Evolutionary conservation across 805 yeast species (phyloP).

Genomic region (Ogataea paraovalis): DNA sequence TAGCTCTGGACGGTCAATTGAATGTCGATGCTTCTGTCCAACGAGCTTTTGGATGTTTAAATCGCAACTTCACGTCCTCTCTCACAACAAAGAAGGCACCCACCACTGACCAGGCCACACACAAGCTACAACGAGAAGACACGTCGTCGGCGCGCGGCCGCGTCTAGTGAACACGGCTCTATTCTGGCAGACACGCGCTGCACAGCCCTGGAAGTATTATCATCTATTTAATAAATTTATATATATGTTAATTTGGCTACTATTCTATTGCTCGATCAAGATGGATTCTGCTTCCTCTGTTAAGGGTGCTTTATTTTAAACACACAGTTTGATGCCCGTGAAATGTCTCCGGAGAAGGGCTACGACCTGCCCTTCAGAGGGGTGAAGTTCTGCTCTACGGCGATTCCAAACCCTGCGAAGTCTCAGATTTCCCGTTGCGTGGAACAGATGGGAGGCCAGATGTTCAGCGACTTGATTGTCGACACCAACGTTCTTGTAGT

Average conservation of each 20-base stretch:
- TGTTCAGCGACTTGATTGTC: constrained; percentile 54
- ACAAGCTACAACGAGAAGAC: background rate
- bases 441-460: constrained; percentile 55
- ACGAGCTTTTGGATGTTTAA: too few relatives aligned
- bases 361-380: constrained; percentile 24
- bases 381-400: constrained; percentile 55
- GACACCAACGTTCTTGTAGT: constrained; percentile 58
- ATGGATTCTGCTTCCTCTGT: too few relatives aligned
- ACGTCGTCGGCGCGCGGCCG: background rate
- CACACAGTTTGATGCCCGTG: too few relatives aligned
- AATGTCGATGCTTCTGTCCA: too few relatives aligned
- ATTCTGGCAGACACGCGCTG: background rate
- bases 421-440: constrained; percentile 43
- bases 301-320: too few relatives aligned
- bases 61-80: too few relatives aligned
- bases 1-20: background rate
- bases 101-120: background rate
- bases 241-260: too few relatives aligned
- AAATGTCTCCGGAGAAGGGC: background rate
- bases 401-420: constrained; percentile 39
- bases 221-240: too few relatives aligned
- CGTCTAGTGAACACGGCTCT: background rate
- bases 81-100: too few relatives aligned
- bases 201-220: background rate
- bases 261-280: too few relatives aligned